These are phyloP conservation scores for Aspergillus vadensis DNA, from an alignment of 2,329 filamentous ascomycete species.

Conservation along the genomic window DNA sequence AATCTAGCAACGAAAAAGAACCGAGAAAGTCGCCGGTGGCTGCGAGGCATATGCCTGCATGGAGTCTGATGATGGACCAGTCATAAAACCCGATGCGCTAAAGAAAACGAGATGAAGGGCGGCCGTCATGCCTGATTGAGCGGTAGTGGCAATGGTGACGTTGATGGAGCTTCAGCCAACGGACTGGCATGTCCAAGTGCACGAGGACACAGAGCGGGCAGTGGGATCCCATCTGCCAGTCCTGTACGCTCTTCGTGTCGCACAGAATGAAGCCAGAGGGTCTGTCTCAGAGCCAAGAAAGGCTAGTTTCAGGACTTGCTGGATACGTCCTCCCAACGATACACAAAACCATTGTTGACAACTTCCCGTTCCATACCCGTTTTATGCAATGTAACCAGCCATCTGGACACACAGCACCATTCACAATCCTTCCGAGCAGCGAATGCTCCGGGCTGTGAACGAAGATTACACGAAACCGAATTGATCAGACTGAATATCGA, in stretches of 20 bases:
- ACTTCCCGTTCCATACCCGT: conserved; percentile 8
- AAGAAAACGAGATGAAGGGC: not conserved
- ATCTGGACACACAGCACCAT: conserved; percentile 12
- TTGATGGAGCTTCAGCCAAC: not conserved
- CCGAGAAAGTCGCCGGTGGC: conserved; percentile 2
- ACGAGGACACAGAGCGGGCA: not conserved
- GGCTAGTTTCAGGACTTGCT: conserved; percentile 1
- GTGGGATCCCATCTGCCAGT: not conserved
- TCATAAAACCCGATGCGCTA: not conserved
- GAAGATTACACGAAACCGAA: conserved; percentile 10
- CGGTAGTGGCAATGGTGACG: not conserved
- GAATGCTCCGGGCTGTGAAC: conserved; percentile 4
- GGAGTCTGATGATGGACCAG: not conserved
- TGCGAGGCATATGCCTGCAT: conserved; percentile 3
- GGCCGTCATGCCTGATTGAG: conserved; percentile 6
- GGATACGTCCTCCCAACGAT: not conserved
- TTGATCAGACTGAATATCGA: not conserved
- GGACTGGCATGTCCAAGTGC: not conserved
- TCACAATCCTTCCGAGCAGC: conserved; percentile 5
- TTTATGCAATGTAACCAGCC: conserved; percentile 25
- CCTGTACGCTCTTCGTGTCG: not conserved
- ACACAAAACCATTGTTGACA: conserved; percentile 11
- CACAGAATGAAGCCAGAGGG: conserved; percentile 1
- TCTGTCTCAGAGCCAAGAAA: not conserved
- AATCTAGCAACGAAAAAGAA: not conserved